Evolutionary conservation across 345 rosid genomes (phyloP).

Genomic region (Dipteronia sinensis): DNA sequence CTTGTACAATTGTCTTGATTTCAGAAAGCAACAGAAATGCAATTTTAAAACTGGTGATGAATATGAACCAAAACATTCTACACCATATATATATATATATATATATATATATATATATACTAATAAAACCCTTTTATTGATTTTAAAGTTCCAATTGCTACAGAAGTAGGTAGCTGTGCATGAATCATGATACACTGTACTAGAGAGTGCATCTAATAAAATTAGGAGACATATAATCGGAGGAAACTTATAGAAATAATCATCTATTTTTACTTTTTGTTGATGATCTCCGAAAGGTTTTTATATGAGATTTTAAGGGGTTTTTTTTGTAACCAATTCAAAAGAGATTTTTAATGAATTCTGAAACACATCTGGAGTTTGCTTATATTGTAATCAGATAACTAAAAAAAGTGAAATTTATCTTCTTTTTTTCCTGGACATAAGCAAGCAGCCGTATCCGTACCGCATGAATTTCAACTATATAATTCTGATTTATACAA

Average conservation of each 20-base stretch:
- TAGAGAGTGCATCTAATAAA: neutral
- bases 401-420: neutral
- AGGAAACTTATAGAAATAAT: too few species aligned
- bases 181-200: too few species aligned
- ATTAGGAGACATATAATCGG: too few species aligned
- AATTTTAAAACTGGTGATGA: neutral
- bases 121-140: neutral
- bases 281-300: too few species aligned
- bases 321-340: too few species aligned
- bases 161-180: too few species aligned
- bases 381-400: too few species aligned
- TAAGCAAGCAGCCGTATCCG: neutral
- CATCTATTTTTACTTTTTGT: too few species aligned
- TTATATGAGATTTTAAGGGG: too few species aligned
- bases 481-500: neutral
- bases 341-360: too few species aligned
- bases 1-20: neutral
- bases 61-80: constrained; percentile 5
- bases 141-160: neutral
- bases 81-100: neutral
- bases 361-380: neutral
- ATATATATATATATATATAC: too few species aligned
- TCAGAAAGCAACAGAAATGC: constrained; percentile 6
- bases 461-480: neutral
- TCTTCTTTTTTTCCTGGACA: neutral